Evolutionary conservation across 2,329 filamentous ascomycete species (phyloP).

Genomic region (Trichoderma atroviride): DNA sequence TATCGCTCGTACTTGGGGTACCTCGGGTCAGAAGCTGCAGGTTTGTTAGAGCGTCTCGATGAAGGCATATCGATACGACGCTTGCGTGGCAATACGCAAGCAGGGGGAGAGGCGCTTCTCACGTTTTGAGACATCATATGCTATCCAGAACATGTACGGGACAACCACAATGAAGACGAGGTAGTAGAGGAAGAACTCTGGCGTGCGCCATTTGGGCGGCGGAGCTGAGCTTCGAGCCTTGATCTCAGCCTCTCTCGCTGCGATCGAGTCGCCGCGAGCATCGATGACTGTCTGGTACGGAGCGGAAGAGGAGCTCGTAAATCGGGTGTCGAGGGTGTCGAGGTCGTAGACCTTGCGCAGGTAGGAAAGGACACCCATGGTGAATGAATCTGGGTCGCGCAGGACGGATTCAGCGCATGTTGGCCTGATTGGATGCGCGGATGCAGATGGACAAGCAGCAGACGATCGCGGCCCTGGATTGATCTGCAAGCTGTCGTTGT

Average conservation of each 20-base stretch:
- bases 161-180: conserved; percentile 66
- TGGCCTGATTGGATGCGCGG: conserved; percentile 21
- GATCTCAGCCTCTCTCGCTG: conserved; percentile 37
- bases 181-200: conserved; percentile 84
- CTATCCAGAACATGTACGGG: conserved; percentile 89
- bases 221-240: conserved; percentile 51
- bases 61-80: neutral
- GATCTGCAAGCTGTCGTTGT: conserved; percentile 12
- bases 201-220: conserved; percentile 79
- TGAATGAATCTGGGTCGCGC: conserved; percentile 24
- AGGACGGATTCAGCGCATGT: conserved; percentile 25
- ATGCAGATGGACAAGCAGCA: neutral
- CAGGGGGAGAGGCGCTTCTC: conserved; percentile 33
- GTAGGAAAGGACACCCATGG: conserved; percentile 49
- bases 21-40: conserved; percentile 73
- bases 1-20: conserved; percentile 73
- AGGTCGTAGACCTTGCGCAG: conserved; percentile 62
- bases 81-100: neutral
- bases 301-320: conserved; percentile 70
- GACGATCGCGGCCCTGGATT: neutral
- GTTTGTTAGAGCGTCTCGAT: conserved; percentile 29
- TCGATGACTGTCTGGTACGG: conserved; percentile 64
- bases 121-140: conserved; percentile 84
- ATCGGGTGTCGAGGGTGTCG: conserved; percentile 62
- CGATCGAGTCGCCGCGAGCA: conserved; percentile 48